phyloP scores from a whole-genome alignment of 1,139 yeast species.

The Meyerozyma guilliermondii region DNA sequence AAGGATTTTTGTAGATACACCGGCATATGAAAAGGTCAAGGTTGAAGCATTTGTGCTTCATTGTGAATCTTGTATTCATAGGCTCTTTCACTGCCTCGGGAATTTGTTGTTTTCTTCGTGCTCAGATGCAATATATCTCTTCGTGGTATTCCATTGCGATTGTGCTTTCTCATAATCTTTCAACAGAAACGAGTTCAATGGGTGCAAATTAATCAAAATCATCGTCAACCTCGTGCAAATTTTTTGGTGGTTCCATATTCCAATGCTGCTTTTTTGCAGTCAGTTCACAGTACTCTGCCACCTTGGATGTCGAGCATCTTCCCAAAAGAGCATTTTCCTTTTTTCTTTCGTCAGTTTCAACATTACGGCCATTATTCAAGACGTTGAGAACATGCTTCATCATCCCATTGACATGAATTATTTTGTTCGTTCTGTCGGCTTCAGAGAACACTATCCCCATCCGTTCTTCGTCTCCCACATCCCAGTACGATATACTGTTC shows the following conservation, averaged over 20 bases:
- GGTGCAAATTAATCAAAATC: too few species aligned
- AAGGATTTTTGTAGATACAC: too few species aligned
- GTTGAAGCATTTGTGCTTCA: too few species aligned
- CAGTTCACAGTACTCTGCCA: slow-evolving; percentile 10
- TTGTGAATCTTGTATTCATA: too few species aligned
- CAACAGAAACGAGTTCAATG: too few species aligned
- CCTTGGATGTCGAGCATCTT: slow-evolving; percentile 10
- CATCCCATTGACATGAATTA: slow-evolving; percentile 15
- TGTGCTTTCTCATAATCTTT: too few species aligned
- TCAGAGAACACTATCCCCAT: slow-evolving; percentile 18
- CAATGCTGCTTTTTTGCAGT: slow-evolving; percentile 5
- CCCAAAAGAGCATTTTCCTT: slow-evolving; percentile 10
- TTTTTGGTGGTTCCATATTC: slow-evolving; percentile 1
- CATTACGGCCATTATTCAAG: slow-evolving; percentile 2
- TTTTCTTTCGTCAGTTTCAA: not conserved
- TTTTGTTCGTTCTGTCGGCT: slow-evolving; percentile 16
- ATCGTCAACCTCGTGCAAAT: too few species aligned
- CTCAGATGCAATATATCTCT: too few species aligned
- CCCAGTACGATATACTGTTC: slow-evolving; percentile 18
- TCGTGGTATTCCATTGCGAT: too few species aligned
- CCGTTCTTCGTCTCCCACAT: slow-evolving; percentile 8
- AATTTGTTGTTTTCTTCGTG: too few species aligned
- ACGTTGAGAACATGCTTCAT: slow-evolving; percentile 11
- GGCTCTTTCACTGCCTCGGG: too few species aligned
- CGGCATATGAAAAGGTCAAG: too few species aligned